Percentiles rank a stretch among this genome's conserved stretches.
These are phyloP conservation scores for Nicotiana rustica DNA, from an alignment of 305 asterid species.

Conservation along the genomic window DNA sequence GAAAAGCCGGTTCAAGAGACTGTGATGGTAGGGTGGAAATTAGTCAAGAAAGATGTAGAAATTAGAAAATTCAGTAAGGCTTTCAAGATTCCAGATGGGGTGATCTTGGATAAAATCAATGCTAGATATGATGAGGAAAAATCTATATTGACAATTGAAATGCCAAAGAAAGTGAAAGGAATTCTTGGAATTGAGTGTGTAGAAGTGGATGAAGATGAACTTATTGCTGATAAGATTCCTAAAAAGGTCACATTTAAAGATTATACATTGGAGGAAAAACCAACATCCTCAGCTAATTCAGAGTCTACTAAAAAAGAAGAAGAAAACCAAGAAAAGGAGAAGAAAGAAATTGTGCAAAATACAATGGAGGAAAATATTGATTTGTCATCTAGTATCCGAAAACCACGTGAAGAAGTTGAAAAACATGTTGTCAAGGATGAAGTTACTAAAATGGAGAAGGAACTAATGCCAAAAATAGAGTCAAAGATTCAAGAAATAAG, in stretches of 20 bases:
- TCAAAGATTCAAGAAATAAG: slow-evolving; percentile 36
- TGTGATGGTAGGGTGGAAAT: slow-evolving; percentile 61
- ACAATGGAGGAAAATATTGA: background rate
- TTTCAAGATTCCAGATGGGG: slow-evolving; percentile 75
- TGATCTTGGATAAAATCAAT: slow-evolving; percentile 67
- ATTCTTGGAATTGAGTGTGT: slow-evolving; percentile 57
- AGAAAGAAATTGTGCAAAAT: background rate
- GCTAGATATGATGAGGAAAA: slow-evolving; percentile 68
- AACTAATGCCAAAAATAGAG: background rate
- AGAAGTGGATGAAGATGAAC: slow-evolving; percentile 55
- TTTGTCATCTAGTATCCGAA: background rate
- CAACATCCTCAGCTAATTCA: background rate
- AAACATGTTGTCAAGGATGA: slow-evolving; percentile 25
- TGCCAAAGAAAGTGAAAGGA: slow-evolving; percentile 77
- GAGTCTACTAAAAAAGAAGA: slow-evolving; percentile 21
- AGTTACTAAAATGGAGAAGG: background rate
- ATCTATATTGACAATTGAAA: slow-evolving; percentile 60
- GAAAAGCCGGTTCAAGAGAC: slow-evolving; percentile 68
- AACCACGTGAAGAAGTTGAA: slow-evolving; percentile 18
- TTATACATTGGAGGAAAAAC: slow-evolving; percentile 18
- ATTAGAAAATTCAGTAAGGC: slow-evolving; percentile 64
- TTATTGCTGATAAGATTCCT: slow-evolving; percentile 41
- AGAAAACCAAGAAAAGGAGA: background rate
- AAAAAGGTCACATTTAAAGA: slow-evolving; percentile 31
- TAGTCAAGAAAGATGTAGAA: slow-evolving; percentile 59